Evolutionary conservation across 2,329 filamentous ascomycete species (phyloP).

Genomic region (Xylariaceae sp.): DNA sequence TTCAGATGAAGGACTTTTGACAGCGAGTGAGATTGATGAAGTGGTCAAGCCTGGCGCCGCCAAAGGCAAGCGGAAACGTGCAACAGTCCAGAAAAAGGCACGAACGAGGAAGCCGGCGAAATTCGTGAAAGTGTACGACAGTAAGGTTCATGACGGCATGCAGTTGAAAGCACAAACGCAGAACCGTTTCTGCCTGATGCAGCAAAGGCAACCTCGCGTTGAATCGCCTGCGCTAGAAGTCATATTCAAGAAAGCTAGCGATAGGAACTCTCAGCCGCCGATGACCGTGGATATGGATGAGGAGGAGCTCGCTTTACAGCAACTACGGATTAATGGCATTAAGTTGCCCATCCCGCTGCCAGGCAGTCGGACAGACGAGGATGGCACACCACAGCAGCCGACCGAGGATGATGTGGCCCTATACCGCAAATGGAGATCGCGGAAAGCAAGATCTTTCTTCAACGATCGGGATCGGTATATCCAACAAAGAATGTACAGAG

Average conservation of each 20-base stretch:
- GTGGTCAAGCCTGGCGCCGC: background rate
- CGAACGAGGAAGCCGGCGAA: slow-evolving; percentile 8
- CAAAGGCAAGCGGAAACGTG: background rate
- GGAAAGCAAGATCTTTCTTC: slow-evolving; percentile 6
- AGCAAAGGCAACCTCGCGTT: slow-evolving; percentile 19
- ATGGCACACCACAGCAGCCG: slow-evolving; percentile 1
- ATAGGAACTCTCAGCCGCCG: background rate
- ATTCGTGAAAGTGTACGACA: slow-evolving; percentile 21
- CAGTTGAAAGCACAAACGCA: slow-evolving; percentile 17
- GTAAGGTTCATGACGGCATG: slow-evolving; percentile 16
- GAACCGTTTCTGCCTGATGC: slow-evolving; percentile 15
- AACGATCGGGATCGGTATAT: slow-evolving; percentile 20
- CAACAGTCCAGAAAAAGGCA: background rate
- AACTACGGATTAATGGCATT: slow-evolving; percentile 8
- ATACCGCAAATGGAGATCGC: slow-evolving; percentile 15
- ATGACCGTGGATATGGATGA: background rate
- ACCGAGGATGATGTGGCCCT: slow-evolving; percentile 8
- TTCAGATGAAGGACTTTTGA: slow-evolving; percentile 20
- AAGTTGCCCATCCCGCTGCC: slow-evolving; percentile 10
- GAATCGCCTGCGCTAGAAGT: slow-evolving; percentile 12
- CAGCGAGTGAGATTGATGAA: background rate
- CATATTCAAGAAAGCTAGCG: background rate
- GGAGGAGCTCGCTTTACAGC: background rate
- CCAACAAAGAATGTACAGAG: slow-evolving; percentile 15
- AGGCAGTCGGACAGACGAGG: background rate